These are phyloP conservation scores for Colletotrichum graminicola DNA, from an alignment of 2,329 filamentous ascomycete genomes.

Conservation along the genomic window DNA sequence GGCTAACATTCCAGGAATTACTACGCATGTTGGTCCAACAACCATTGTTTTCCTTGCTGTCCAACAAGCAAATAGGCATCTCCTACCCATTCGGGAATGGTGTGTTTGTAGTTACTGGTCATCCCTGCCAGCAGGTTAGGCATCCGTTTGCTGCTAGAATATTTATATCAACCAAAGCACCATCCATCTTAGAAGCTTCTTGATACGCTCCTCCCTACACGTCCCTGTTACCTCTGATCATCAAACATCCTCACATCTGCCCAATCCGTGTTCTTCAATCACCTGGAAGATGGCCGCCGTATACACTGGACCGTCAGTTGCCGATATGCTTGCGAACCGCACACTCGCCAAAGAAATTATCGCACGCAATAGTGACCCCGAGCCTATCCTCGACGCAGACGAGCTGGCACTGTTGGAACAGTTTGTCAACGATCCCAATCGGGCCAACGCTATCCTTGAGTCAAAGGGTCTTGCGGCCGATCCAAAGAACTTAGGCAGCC, in stretches of 20 bases:
- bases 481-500: conserved; percentile 19
- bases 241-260: not conserved
- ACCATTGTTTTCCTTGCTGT: not conserved
- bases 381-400: conserved; percentile 34
- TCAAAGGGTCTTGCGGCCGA: conserved; percentile 6
- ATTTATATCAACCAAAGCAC: not conserved
- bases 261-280: not conserved
- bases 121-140: not conserved
- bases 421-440: conserved; percentile 25
- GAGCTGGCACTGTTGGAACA: conserved; percentile 32
- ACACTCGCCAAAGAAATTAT: conserved; percentile 43
- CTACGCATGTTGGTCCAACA: not conserved
- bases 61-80: not conserved
- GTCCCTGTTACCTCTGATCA: not conserved
- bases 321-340: conserved; percentile 39
- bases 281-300: not conserved
- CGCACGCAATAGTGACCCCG: conserved; percentile 5
- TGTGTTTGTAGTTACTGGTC: not conserved
- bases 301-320: conserved; percentile 39
- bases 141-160: not conserved
- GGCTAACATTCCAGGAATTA: not conserved
- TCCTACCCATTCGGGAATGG: not conserved
- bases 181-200: not conserved
- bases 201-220: not conserved
- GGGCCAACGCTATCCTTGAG: conserved; percentile 16